phyloP scores from a whole-genome alignment of 148 eudicot species.

The Camellia sinensis region DNA sequence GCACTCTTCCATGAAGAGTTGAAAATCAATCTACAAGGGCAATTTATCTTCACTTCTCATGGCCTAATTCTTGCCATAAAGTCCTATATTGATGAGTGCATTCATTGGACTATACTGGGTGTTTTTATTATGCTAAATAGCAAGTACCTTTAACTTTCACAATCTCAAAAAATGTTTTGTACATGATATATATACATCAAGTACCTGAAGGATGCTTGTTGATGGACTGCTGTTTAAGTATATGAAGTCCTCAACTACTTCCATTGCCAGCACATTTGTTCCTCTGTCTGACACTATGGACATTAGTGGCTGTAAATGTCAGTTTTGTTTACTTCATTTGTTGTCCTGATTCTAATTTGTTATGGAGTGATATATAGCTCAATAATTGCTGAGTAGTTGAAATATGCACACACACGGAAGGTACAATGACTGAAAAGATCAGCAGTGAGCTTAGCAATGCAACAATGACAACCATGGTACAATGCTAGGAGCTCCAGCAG shows the following conservation, averaged over 20 bases:
- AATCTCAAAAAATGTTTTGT: neutral
- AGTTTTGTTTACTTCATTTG: too few relatives aligned
- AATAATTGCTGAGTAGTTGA: too few relatives aligned
- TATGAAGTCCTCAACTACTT: constrained; percentile 56
- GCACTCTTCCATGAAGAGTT: too few relatives aligned
- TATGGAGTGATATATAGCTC: too few relatives aligned
- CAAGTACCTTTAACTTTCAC: neutral
- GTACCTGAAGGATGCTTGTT: constrained; percentile 45
- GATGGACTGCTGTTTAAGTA: constrained; percentile 46
- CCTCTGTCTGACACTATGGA: constrained; percentile 41
- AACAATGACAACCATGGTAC: constrained; percentile 37
- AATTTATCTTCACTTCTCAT: too few relatives aligned
- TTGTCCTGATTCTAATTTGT: too few relatives aligned
- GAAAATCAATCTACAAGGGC: too few relatives aligned
- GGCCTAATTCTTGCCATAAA: neutral
- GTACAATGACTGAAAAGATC: constrained; percentile 20
- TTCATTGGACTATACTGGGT: neutral
- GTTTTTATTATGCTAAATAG: too few relatives aligned
- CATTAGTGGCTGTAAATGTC: constrained; percentile 28
- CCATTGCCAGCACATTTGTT: constrained; percentile 42
- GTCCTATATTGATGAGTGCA: neutral
- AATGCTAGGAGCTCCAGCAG: neutral
- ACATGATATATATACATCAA: neutral
- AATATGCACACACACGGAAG: too few relatives aligned
- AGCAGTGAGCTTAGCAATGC: constrained; percentile 36